A percentile compares a stretch with the other conserved stretches of the same genome.
Conservation (phyloP, 179 eudicot species). For the Patellifolia procumbens region DNA sequence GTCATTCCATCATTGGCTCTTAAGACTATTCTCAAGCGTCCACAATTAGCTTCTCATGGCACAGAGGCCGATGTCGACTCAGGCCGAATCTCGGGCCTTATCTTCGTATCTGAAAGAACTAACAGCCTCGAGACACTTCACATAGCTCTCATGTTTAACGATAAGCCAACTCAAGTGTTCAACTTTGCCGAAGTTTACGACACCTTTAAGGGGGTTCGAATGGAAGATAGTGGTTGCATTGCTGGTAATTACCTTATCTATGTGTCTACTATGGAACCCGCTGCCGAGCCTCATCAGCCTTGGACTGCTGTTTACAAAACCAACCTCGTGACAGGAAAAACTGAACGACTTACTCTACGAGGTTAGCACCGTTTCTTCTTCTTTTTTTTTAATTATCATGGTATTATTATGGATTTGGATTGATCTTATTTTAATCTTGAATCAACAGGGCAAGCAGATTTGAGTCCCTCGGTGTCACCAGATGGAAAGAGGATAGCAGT, state of each 20-base stretch:
- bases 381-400: not conserved
- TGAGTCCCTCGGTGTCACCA: slow-evolving; percentile 17
- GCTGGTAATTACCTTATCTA: slow-evolving; percentile 28
- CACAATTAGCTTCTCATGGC: not conserved
- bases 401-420: too few species aligned
- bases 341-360: slow-evolving; percentile 25
- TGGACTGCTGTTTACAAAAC: slow-evolving; percentile 37
- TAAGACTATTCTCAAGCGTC: slow-evolving; percentile 10
- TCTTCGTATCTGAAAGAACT: slow-evolving; percentile 22
- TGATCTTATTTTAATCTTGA: not conserved
- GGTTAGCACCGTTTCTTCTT: not conserved
- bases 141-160: slow-evolving; percentile 8
- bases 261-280: slow-evolving; percentile 28
- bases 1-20: slow-evolving; percentile 9
- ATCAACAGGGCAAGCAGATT: slow-evolving; percentile 11
- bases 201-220: slow-evolving; percentile 14
- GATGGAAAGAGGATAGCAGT: slow-evolving; percentile 16
- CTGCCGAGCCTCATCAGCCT: slow-evolving; percentile 19
- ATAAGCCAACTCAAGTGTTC: not conserved
- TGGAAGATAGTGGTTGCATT: slow-evolving; percentile 35
- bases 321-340: slow-evolving; percentile 16
- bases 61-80: not conserved
- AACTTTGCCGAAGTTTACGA: slow-evolving; percentile 25
- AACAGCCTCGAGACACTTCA: slow-evolving; percentile 30
- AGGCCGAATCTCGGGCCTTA: not conserved